Conservation (phyloP, 1,139 yeast genomes). For the Saccharomycopsis hybrid region DNA sequence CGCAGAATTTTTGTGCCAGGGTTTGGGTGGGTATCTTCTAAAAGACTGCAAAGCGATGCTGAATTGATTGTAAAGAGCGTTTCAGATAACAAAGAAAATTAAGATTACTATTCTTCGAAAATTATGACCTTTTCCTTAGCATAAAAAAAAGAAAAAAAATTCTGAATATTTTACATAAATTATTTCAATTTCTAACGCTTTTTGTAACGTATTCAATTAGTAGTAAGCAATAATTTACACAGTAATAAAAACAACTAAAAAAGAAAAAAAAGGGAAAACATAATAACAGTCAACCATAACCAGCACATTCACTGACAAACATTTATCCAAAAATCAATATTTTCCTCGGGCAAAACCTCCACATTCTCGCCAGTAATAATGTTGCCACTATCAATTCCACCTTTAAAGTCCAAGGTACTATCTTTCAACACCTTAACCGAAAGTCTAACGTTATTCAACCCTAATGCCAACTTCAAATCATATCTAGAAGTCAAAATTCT, state of each 20-base stretch:
- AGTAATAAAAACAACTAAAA: too few relatives aligned
- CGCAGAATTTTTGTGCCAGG: slow-evolving; percentile 46
- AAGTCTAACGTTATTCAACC: slow-evolving; percentile 42
- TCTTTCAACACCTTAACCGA: slow-evolving; percentile 38
- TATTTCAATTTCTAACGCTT: too few relatives aligned
- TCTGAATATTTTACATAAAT: too few relatives aligned
- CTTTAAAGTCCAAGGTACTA: slow-evolving; percentile 2
- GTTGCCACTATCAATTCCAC: slow-evolving; percentile 16
- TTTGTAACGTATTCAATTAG: too few relatives aligned
- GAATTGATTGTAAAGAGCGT: too few relatives aligned
- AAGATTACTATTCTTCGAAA: too few relatives aligned
- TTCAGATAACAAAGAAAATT: too few relatives aligned
- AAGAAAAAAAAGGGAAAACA: too few relatives aligned
- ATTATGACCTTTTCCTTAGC: too few relatives aligned
- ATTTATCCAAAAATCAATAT: slow-evolving; percentile 18
- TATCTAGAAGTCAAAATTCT: slow-evolving; percentile 36
- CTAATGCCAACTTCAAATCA: slow-evolving; percentile 44
- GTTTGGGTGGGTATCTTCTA: slow-evolving; percentile 46
- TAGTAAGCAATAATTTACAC: too few relatives aligned
- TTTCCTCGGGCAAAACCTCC: slow-evolving; percentile 14
- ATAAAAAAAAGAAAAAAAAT: too few relatives aligned
- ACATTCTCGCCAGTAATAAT: slow-evolving; percentile 9
- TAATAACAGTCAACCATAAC: too few relatives aligned
- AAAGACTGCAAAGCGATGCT: slow-evolving; percentile 11
- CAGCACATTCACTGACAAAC: slow-evolving; percentile 13